A percentile compares a stretch with the other conserved stretches of the same genome.
These are phyloP conservation scores for Chytriomyces hyalinus DNA, from an alignment of 192 early-diverging fungal species.

Conservation along the genomic window DNA sequence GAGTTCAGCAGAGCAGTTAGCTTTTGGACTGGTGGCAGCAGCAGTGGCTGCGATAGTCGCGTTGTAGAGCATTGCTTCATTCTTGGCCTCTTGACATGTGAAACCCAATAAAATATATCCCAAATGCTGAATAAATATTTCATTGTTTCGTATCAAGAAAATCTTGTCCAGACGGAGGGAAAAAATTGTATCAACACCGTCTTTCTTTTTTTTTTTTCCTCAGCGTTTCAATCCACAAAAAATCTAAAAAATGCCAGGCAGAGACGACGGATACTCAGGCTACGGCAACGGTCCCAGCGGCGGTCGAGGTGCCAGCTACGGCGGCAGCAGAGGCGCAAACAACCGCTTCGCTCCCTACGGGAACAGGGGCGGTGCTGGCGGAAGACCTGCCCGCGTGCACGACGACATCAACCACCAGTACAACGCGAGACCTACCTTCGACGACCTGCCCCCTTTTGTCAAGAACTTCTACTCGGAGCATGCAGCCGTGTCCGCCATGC, in stretches of 20 bases:
- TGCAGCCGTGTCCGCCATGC: constrained; percentile 30
- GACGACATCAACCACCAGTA: constrained; percentile 49
- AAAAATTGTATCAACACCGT: neutral
- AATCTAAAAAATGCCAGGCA: neutral
- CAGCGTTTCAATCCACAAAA: neutral
- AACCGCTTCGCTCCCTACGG: neutral
- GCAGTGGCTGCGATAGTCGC: too few species aligned
- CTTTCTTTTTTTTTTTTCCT: constrained; percentile 12
- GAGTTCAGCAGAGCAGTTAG: neutral
- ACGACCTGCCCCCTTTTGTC: constrained; percentile 49
- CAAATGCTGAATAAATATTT: constrained; percentile 3
- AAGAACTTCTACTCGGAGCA: constrained; percentile 57
- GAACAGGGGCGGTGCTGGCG: constrained; percentile 84
- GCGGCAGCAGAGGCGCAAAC: constrained; percentile 9
- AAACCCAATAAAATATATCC: neutral
- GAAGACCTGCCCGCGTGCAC: constrained; percentile 48
- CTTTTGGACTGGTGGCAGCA: too few species aligned
- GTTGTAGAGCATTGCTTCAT: too few species aligned
- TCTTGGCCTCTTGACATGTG: too few species aligned
- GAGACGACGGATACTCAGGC: neutral
- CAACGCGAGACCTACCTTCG: constrained; percentile 44
- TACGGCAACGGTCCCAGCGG: constrained; percentile 47
- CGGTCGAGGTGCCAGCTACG: constrained; percentile 27
- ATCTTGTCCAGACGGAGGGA: too few species aligned
- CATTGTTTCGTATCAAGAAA: neutral